Evolutionary conservation across 2,329 filamentous ascomycete genomes (phyloP).

Genomic region (Chrysosporium queenslandicum): DNA sequence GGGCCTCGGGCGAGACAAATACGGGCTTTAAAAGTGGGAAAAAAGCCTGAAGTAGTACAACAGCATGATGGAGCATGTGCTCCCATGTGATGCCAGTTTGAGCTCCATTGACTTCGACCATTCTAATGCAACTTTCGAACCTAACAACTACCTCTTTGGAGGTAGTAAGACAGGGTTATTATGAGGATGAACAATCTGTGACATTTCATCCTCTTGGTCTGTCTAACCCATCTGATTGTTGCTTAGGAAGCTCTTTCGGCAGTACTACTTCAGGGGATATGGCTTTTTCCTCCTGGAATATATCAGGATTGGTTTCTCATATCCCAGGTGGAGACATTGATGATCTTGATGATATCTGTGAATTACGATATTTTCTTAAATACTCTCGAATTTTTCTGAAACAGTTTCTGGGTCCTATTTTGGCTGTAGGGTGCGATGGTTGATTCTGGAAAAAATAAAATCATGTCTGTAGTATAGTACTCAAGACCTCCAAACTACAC

Average conservation of each 20-base stretch:
- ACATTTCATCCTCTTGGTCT: neutral
- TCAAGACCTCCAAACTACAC: too few relatives aligned
- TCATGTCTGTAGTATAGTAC: too few relatives aligned
- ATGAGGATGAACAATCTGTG: too few relatives aligned
- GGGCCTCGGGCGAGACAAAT: constrained; percentile 26
- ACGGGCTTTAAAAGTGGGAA: constrained; percentile 38
- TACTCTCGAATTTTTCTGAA: too few relatives aligned
- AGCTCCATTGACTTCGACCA: neutral
- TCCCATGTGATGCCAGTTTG: neutral
- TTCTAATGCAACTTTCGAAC: neutral
- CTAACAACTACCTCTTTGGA: too few relatives aligned
- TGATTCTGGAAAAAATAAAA: too few relatives aligned
- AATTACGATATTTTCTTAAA: neutral
- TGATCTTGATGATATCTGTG: neutral
- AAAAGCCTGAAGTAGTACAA: constrained; percentile 36
- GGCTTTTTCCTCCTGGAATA: constrained; percentile 36
- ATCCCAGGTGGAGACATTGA: constrained; percentile 20
- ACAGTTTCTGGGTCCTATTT: neutral
- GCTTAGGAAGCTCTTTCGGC: neutral
- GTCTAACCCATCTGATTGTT: neutral
- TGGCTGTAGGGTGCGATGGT: too few relatives aligned
- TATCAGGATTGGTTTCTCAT: constrained; percentile 36
- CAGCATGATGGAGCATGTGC: constrained; percentile 18
- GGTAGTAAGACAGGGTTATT: neutral
- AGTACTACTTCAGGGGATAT: constrained; percentile 19